phyloP scores from a whole-genome alignment of 805 yeast species.

The Zygosaccharomyces lentus region DNA sequence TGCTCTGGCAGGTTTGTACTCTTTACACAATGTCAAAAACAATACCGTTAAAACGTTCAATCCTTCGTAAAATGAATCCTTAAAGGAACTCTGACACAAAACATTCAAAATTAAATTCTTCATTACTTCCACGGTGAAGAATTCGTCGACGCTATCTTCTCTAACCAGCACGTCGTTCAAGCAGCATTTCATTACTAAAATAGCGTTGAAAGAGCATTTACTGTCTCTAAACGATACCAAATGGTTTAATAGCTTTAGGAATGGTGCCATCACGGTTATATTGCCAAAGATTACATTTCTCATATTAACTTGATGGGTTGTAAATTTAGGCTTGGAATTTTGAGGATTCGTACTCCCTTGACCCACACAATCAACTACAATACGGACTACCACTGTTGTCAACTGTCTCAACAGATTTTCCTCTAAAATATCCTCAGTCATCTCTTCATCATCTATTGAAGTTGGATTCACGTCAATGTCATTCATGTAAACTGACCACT shows the following conservation, averaged over 20 bases:
- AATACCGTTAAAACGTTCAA: constrained; percentile 81
- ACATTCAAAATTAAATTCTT: constrained; percentile 66
- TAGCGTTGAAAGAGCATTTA: constrained; percentile 87
- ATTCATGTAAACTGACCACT: constrained; percentile 54
- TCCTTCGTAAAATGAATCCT: constrained; percentile 86
- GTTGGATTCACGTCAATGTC: constrained; percentile 47
- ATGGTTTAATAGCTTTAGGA: constrained; percentile 68
- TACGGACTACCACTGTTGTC: constrained; percentile 84
- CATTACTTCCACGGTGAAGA: constrained; percentile 47
- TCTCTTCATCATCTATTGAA: constrained; percentile 67
- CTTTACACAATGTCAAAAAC: constrained; percentile 69
- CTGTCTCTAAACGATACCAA: constrained; percentile 81
- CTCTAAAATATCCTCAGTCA: constrained; percentile 98
- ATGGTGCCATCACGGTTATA: constrained; percentile 68
- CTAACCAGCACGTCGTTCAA: constrained; percentile 63
- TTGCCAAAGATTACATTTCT: constrained; percentile 62
- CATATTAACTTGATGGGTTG: constrained; percentile 60
- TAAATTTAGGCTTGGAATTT: constrained; percentile 31
- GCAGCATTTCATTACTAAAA: constrained; percentile 71
- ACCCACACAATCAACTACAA: constrained; percentile 82
- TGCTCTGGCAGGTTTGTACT: constrained; percentile 62
- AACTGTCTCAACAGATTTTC: constrained; percentile 90
- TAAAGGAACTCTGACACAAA: constrained; percentile 67
- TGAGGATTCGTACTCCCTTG: constrained; percentile 54
- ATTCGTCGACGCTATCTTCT: constrained; percentile 71